phyloP scores from a whole-genome alignment of 495 filamentous ascomycete species.

The Xylaria intraflava region DNA sequence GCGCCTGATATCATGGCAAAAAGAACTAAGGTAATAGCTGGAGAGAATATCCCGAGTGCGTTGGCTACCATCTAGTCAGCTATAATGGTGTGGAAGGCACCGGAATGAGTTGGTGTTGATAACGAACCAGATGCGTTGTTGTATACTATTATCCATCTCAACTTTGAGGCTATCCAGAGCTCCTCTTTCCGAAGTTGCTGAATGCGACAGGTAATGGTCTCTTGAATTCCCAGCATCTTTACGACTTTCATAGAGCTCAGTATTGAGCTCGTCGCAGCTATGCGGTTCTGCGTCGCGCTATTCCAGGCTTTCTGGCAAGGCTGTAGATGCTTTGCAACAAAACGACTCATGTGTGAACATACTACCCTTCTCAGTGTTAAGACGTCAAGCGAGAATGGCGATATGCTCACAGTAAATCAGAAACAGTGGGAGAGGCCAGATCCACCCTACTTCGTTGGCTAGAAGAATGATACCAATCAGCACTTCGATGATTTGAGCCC shows the following conservation, averaged over 20 bases:
- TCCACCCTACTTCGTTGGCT: constrained; percentile 48
- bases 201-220: constrained; percentile 33
- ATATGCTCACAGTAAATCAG: constrained; percentile 45
- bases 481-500: constrained; percentile 53
- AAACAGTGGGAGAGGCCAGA: constrained; percentile 49
- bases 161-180: constrained; percentile 46
- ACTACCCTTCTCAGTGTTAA: constrained; percentile 15
- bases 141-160: constrained; percentile 40
- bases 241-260: constrained; percentile 53
- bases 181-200: constrained; percentile 51
- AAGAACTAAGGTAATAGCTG: constrained; percentile 32
- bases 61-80: constrained; percentile 19
- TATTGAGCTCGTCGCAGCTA: constrained; percentile 45
- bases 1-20: constrained; percentile 27
- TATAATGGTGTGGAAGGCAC: neutral
- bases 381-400: neutral
- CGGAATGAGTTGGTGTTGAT: neutral
- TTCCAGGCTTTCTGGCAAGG: constrained; percentile 45
- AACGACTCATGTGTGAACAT: constrained; percentile 35
- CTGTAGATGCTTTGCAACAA: constrained; percentile 43
- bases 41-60: constrained; percentile 37
- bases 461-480: constrained; percentile 53
- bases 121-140: constrained; percentile 31
- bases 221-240: constrained; percentile 57
- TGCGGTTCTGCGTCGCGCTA: constrained; percentile 45